phyloP scores from a whole-genome alignment of 306 rosid genomes.

The Glycine soja region DNA sequence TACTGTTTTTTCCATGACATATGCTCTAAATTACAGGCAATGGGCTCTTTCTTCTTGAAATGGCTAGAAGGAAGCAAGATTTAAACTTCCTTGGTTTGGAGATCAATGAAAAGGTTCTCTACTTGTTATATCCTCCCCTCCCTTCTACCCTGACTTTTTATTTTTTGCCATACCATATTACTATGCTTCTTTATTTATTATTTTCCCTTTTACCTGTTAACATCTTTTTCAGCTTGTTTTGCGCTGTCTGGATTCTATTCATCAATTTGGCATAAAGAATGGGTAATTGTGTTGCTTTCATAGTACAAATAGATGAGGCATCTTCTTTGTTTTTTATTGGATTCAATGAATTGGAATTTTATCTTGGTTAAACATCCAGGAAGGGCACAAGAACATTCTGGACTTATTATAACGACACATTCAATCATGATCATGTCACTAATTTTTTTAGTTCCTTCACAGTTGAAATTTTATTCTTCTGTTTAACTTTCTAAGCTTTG shows the following conservation, averaged over 20 bases:
- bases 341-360: conserved; percentile 17
- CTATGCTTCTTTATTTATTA: conserved; percentile 2
- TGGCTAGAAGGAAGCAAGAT: conserved; percentile 78
- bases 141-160: not conserved
- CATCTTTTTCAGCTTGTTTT: conserved; percentile 74
- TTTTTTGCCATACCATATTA: not conserved
- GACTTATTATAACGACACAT: not conserved
- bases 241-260: conserved; percentile 67
- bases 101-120: conserved; percentile 82
- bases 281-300: conserved; percentile 62
- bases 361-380: conserved; percentile 27
- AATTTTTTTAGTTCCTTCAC: conserved; percentile 30
- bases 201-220: conserved; percentile 12
- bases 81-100: conserved; percentile 91
- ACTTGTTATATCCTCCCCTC: not conserved
- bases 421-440: conserved; percentile 6
- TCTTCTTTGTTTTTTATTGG: conserved; percentile 32
- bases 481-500: conserved; percentile 37
- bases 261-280: conserved; percentile 56
- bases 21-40: conserved; percentile 68
- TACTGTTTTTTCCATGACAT: conserved; percentile 37
- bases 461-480: conserved; percentile 8
- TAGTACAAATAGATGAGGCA: conserved; percentile 6
- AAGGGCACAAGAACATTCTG: conserved; percentile 36
- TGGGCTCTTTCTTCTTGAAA: conserved; percentile 82